Base-by-base conservation (phyloP, 306 rosid species). In the Psophocarpus tetragonolobus region DNA sequence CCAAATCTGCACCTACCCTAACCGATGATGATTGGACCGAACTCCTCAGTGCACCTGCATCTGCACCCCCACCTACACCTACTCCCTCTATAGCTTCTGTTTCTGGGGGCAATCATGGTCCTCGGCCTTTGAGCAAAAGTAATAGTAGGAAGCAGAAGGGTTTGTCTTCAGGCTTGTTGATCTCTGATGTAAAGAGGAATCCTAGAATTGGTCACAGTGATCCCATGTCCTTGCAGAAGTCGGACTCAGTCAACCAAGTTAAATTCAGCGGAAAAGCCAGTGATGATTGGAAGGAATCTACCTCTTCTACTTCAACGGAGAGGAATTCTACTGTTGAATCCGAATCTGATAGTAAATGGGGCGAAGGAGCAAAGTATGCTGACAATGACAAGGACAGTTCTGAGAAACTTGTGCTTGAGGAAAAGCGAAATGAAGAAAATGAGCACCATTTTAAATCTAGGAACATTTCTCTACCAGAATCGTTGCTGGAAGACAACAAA, bases 21-120 rank as follows among this genome's bases (percentile, higher is more conserved):
- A 84, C 93, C 1, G 98, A 96, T 60, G 86, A 84, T 73, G 98
- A 91, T 81, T 96, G 99, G 99, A 96, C 99, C 14, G 82, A 91
- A 75, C 93, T 96, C 73, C 98, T 96, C 20, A 50, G 96, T 50
- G 74, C 88, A 9, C 89, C 98, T 1, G 74, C 14, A 8, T 87
- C 97, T 4, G 77, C 26, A 71, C 89, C 41, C 23, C 70, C 89
- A n/a, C n/a, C 98, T 1, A 76, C 14, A 8, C 88, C 97, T 4
- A 79, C 26, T 74, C 89, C 41, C 23, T 73, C 89, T 44, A 27
- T 29, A 9, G 51, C 71, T 58, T 78, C 89, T 23, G 51, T 74
- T 78, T 83, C 93, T 45, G 84, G 54, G 12, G 63, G 70, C 1
- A 82, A 75, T 67, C 86, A 86, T 4, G 77, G 86, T 60, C 29